phyloP scores from a whole-genome alignment of 164 flowering plant species.

The Warburgia ugandensis region DNA sequence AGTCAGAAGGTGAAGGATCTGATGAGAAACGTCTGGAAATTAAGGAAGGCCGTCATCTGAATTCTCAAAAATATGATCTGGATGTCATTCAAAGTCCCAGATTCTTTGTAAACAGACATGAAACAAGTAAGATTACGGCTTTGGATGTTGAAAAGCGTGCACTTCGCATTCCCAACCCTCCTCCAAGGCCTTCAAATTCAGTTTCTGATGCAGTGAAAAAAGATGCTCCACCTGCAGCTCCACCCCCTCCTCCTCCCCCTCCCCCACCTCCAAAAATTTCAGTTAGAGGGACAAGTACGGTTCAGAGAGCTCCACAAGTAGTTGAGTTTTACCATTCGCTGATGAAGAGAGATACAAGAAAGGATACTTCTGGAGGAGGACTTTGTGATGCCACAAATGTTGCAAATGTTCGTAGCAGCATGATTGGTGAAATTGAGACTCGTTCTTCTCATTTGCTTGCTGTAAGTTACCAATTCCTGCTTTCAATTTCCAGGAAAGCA shows the following conservation, averaged over 20 bases:
- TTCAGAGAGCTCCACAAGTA: slow-evolving; percentile 86
- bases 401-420: slow-evolving; percentile 70
- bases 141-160: slow-evolving; percentile 68
- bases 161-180: slow-evolving; percentile 74
- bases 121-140: slow-evolving; percentile 24
- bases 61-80: slow-evolving; percentile 31
- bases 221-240: slow-evolving; percentile 21
- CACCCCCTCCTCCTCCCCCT: slow-evolving; percentile 67
- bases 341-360: slow-evolving; percentile 84
- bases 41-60: slow-evolving; percentile 10
- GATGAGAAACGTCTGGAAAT: slow-evolving; percentile 1
- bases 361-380: slow-evolving; percentile 59
- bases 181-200: slow-evolving; percentile 66
- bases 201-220: slow-evolving; percentile 29
- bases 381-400: slow-evolving; percentile 44
- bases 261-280: slow-evolving; percentile 61
- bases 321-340: slow-evolving; percentile 91
- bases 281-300: slow-evolving; percentile 30
- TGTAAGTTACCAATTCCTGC: slow-evolving; percentile 36
- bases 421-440: slow-evolving; percentile 95
- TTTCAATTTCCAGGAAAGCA: neutral
- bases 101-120: slow-evolving; percentile 25
- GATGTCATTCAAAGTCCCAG: slow-evolving; percentile 27
- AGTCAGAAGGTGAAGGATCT: slow-evolving; percentile 32
- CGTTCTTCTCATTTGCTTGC: slow-evolving; percentile 91